Conservation (phyloP, 805 yeast genomes). For the Metschnikowia borealis region DNA sequence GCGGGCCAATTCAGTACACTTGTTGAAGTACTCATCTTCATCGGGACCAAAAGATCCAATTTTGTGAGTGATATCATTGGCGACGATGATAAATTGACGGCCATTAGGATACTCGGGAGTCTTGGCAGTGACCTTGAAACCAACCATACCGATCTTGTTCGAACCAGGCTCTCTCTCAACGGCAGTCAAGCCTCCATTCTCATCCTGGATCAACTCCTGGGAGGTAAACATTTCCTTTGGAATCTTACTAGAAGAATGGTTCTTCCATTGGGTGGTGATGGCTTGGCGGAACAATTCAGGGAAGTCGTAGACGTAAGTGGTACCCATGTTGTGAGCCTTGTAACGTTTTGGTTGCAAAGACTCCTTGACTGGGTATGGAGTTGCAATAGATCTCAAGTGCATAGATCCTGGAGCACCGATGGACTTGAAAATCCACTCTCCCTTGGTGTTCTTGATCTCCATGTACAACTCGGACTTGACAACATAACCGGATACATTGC, state of each 20-base stretch:
- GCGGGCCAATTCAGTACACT: conserved; percentile 90
- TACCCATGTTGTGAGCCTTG: conserved; percentile 97
- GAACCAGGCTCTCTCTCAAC: conserved; percentile 96
- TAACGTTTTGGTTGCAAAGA: conserved; percentile 98
- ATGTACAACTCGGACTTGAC: conserved; percentile 93
- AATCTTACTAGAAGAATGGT: conserved; percentile 48
- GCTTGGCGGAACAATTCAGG: conserved; percentile 98
- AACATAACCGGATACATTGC: conserved; percentile 95
- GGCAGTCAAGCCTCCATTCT: conserved; percentile 71
- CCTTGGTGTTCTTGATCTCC: conserved; percentile 86
- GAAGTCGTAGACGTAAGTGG: conserved; percentile 97
- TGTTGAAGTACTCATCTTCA: conserved; percentile 88
- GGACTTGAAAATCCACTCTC: conserved; percentile 97
- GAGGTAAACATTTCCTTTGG: conserved; percentile 78
- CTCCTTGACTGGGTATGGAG: conserved; percentile 97
- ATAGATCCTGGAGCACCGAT: conserved; percentile 92
- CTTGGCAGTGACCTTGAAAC: conserved; percentile 83
- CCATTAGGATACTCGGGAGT: conserved; percentile 98
- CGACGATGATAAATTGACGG: conserved; percentile 86
- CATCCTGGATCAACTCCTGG: conserved; percentile 84
- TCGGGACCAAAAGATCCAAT: conserved; percentile 98
- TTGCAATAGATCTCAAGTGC: conserved; percentile 94
- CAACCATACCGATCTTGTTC: conserved; percentile 95
- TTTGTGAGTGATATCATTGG: conserved; percentile 95
- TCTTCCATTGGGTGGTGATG: conserved; percentile 78